Evolutionary conservation across 352 stramenopile species (phyloP).

Genomic region (Pythium phragmitis): DNA sequence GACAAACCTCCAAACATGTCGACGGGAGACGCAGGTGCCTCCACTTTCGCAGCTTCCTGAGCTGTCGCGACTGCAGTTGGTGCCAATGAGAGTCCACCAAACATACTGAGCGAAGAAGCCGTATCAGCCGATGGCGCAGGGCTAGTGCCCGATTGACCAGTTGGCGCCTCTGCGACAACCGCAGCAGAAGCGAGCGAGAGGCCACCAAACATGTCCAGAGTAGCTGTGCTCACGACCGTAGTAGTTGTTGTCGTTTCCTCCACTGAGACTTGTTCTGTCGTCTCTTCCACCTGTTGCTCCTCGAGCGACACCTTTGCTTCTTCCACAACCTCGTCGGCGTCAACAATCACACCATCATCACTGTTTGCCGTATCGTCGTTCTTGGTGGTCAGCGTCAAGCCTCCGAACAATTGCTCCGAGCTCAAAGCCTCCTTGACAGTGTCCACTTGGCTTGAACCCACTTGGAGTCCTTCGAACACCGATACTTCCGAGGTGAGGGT

Average conservation of each 20-base stretch:
- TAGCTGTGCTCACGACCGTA: not conserved
- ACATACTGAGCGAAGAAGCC: slow-evolving; percentile 1
- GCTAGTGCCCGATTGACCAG: not conserved
- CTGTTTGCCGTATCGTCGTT: slow-evolving; percentile 3
- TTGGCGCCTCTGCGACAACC: slow-evolving; percentile 6
- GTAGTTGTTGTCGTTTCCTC: not conserved
- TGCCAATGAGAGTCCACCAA: slow-evolving; percentile 1
- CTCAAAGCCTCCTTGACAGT: not conserved
- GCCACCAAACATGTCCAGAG: slow-evolving; percentile 5
- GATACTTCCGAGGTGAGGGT: not conserved
- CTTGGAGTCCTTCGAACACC: slow-evolving; percentile 14
- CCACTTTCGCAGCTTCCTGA: not conserved
- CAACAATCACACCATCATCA: slow-evolving; percentile 18
- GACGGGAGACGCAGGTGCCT: slow-evolving; percentile 1
- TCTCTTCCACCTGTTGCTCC: not conserved
- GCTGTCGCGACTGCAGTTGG: not conserved
- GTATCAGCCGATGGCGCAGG: not conserved
- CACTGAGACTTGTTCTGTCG: not conserved
- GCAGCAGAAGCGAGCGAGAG: not conserved
- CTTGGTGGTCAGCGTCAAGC: slow-evolving; percentile 11
- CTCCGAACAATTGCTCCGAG: slow-evolving; percentile 17
- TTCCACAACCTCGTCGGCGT: slow-evolving; percentile 1
- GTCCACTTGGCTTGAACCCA: slow-evolving; percentile 8
- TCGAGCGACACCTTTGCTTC: not conserved
- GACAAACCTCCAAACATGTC: slow-evolving; percentile 26